These are phyloP conservation scores for Stephanodiscus triporus DNA, from an alignment of 108 stramenopile species.

Conservation along the genomic window DNA sequence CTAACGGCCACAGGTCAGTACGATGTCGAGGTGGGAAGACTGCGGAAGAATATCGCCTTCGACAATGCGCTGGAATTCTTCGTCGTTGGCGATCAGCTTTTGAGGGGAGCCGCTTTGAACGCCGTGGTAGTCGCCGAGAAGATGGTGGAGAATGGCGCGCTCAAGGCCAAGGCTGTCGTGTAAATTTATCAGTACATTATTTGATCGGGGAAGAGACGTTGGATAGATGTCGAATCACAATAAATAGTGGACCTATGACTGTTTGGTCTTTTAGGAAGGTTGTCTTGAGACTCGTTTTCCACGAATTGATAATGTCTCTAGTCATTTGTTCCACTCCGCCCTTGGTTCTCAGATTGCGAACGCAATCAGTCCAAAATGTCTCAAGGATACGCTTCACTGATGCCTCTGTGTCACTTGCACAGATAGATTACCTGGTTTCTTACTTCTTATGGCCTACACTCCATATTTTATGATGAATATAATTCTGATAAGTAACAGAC, in stretches of 20 bases:
- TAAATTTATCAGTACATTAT: neutral
- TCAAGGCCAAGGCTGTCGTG: constrained; percentile 44
- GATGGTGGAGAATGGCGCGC: constrained; percentile 81
- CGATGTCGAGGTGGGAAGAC: constrained; percentile 94
- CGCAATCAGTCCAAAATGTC: too few species aligned
- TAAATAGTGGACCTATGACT: neutral
- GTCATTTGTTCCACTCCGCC: too few species aligned
- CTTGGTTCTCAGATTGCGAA: too few species aligned
- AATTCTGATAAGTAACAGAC: constrained; percentile 8
- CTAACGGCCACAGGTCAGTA: constrained; percentile 94
- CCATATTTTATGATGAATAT: constrained; percentile 32
- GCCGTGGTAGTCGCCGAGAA: constrained; percentile 96
- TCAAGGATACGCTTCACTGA: too few species aligned
- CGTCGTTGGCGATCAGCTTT: constrained; percentile 96
- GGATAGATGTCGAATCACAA: neutral
- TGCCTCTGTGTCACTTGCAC: too few species aligned
- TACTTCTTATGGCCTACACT: too few species aligned
- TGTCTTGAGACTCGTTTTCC: too few species aligned
- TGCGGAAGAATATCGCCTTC: constrained; percentile 84
- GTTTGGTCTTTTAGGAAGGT: neutral
- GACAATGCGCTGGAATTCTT: constrained; percentile 97
- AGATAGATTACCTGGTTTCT: too few species aligned
- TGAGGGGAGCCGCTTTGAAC: constrained; percentile 97
- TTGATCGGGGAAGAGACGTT: neutral
- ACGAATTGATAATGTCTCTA: too few species aligned